These are phyloP conservation scores for Bruguiera parviflora DNA, from an alignment of 345 rosid species.

Conservation along the genomic window DNA sequence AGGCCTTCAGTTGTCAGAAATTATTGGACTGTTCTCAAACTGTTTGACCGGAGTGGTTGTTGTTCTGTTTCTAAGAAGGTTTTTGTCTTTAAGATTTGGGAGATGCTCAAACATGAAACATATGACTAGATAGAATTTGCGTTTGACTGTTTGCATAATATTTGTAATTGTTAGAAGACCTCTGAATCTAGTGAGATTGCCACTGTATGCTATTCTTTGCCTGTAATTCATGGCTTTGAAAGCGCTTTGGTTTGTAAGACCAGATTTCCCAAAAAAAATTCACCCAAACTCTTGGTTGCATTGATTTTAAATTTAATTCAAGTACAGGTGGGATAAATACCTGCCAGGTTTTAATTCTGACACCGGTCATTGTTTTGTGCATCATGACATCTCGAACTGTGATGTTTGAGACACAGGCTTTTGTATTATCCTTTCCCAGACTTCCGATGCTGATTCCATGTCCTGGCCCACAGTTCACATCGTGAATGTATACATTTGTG, in stretches of 20 bases:
- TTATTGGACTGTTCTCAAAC: neutral
- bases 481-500: slow-evolving; percentile 76
- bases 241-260: neutral
- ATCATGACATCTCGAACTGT: slow-evolving; percentile 72
- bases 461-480: slow-evolving; percentile 95
- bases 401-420: slow-evolving; percentile 91
- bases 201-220: neutral
- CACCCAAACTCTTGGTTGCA: slow-evolving; percentile 13
- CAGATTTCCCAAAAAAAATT: neutral
- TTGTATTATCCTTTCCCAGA: slow-evolving; percentile 71
- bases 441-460: slow-evolving; percentile 98
- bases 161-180: neutral
- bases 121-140: neutral
- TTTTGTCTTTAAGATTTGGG: neutral
- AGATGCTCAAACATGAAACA: neutral
- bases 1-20: neutral
- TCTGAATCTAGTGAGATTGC: slow-evolving; percentile 4
- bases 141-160: neutral
- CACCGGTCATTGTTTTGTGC: slow-evolving; percentile 87
- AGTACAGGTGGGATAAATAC: slow-evolving; percentile 34
- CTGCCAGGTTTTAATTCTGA: slow-evolving; percentile 99
- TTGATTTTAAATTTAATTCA: neutral
- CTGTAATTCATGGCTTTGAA: neutral
- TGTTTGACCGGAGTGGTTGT: neutral
- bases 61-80: neutral